Percentiles rank a stretch among this genome's conserved stretches.
Conservation (phyloP, 306 rosid species). For the Senna tora region DNA sequence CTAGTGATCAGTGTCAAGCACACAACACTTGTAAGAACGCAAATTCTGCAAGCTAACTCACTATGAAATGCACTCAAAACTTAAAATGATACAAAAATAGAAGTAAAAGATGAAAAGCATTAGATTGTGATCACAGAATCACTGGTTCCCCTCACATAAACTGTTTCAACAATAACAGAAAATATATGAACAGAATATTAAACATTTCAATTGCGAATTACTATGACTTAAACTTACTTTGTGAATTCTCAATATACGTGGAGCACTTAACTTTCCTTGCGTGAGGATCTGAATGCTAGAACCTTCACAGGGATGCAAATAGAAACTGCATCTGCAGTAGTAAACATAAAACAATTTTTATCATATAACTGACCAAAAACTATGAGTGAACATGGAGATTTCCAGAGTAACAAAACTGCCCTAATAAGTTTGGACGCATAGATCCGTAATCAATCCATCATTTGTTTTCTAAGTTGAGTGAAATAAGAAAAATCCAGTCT, state of each 20-base stretch:
- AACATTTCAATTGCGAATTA: neutral
- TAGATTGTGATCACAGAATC: neutral
- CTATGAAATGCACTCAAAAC: neutral
- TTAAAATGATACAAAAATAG: neutral
- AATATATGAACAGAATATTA: neutral
- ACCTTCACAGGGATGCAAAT: slow-evolving; percentile 94
- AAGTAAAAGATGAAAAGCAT: neutral
- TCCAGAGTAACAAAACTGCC: neutral
- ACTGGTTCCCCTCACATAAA: neutral
- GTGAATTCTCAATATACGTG: slow-evolving; percentile 92
- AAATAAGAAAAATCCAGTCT: slow-evolving; percentile 16
- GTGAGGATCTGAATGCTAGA: slow-evolving; percentile 86
- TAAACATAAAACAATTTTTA: slow-evolving; percentile 27
- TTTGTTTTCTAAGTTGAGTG: slow-evolving; percentile 18
- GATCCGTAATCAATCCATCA: slow-evolving; percentile 21
- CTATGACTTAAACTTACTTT: slow-evolving; percentile 63
- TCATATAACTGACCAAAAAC: slow-evolving; percentile 1
- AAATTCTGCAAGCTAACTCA: neutral
- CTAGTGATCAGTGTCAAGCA: slow-evolving; percentile 10
- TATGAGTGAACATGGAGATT: neutral
- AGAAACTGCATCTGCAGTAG: slow-evolving; percentile 87
- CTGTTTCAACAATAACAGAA: neutral
- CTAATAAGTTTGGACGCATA: slow-evolving; percentile 24
- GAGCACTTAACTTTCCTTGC: slow-evolving; percentile 98
- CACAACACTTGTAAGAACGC: neutral